Evolutionary conservation across 169 alveolate genomes (phyloP), one percentile per base, ranked within the genome.

Genomic region (Cryptosporidium andersoni): DNA sequence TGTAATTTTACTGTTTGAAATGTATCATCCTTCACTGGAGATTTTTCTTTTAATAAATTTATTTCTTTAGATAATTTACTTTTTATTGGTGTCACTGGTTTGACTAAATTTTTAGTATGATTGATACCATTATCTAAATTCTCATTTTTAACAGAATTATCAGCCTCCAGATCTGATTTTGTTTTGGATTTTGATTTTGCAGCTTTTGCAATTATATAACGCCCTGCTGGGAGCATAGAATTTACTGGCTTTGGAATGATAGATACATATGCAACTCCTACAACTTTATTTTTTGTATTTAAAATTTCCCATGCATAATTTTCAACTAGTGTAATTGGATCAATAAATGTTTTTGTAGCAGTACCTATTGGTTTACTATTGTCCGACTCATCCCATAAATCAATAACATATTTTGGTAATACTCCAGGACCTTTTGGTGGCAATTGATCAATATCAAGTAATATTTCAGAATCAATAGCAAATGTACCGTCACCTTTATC

Each of bases 211-310:
- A 81, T 66, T 14, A 64, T 85, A 58, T 91, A 91, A 2, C 90
- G 64, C n/a, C 90, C 93, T 2, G 95, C 95, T 11, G 96, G 96
- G n/a, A 93, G 89, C 82, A 85, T 90, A 0, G 96, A 65, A 39
- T 85, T 81, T 16, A 52, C 67, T 48, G 96, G 96, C 9, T 55
- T 66, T 40, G 94, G 92, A 49, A 56, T 42, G 2, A 93, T 93
- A 14, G 93, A 80, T 48, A 93, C 93, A 49, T 90, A 82, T 25
- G 90, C 62, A 66, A 89, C 91, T 1, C 95, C 96, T 39, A 91
- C 80, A 40, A 64, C 48, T 39, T 74, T 74, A 8, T 58, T 68
- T 4, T 55, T 45, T 2, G 45, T 68, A n/a, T 74, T 68, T 2
- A 58, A 7, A 12, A 74, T 68, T 4, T 74, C 85, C 85, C 85